Evolutionary conservation across 371 early-diverging fungal genomes (phyloP), one percentile per base, ranked within the genome.

Genomic region (Mucor piriformis): DNA sequence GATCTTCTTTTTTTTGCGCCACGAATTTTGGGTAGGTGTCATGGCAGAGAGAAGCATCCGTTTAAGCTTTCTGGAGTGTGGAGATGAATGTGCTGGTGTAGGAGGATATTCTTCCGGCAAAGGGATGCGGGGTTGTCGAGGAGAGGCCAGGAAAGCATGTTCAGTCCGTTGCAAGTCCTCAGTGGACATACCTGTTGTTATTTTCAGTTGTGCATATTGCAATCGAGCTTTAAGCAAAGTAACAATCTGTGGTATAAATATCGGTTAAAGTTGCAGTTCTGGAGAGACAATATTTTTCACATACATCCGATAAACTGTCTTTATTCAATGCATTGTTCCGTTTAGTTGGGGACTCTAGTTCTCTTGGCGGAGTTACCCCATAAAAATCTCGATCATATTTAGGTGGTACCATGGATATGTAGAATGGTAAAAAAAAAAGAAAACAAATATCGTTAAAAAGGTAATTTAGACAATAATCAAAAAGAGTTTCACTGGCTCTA

Each of bases 151-250:
- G 29, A 57, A 57, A 3, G 58, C 50, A 40, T 12, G 40, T 20
- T 57, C 58, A 6, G 40, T 38, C 25, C 21, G 49, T 18, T 57
- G 58, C 18, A 57, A 23, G 2, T 33, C n/a, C 25, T 57, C 58
- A 20, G 58, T 42, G 13, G 58, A 50, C 27, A 57, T 15, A 20
- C 58, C 58, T 5, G 50, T 57, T 38, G 18, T 8, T 13, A 57
- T n/a, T 29, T 57, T 57, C 6, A 57, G 24, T 29, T 42, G 58
- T 15, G 58, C 58, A 32, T 57, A 57, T 15, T 57, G 58, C 32
- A 57, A 10, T 29, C 58, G 49, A 15, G 58, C 50, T 50, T 33
- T 49, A 2, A 57, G 16, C 23, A 57, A 35, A 16, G 35, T 57
- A 15, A 24, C 42, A 11, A 25, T 13, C 58, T 57, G 16, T 46